These are phyloP conservation scores for Torrubiellomyces zombiae DNA, from an alignment of 2,329 filamentous ascomycete genomes.

Conservation along the genomic window DNA sequence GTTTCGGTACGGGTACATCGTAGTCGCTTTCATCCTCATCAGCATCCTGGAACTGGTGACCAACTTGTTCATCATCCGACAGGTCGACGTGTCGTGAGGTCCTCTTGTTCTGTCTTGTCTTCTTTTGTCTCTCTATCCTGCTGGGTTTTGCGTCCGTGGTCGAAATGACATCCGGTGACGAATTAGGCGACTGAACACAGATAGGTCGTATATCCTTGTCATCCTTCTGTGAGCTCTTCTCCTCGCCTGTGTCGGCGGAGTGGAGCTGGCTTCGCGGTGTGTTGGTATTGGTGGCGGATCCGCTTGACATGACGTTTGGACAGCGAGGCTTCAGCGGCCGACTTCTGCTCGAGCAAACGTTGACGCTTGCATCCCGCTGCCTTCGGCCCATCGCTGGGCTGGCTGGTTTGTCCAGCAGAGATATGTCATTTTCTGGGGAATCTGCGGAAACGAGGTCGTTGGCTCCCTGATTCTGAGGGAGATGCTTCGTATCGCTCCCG, in stretches of 20 bases:
- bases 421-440: constrained; percentile 8
- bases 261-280: constrained; percentile 13
- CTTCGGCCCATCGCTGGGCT: constrained; percentile 20
- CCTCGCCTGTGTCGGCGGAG: constrained; percentile 10
- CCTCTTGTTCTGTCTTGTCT: too few species aligned
- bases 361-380: constrained; percentile 16
- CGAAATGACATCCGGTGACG: constrained; percentile 7
- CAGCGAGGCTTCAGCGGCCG: constrained; percentile 1
- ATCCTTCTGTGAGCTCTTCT: constrained; percentile 5
- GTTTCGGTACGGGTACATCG: constrained; percentile 3
- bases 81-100: too few species aligned
- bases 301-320: constrained; percentile 12
- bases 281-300: constrained; percentile 18
- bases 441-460: constrained; percentile 12
- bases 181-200: constrained; percentile 3
- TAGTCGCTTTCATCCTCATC: constrained; percentile 6
- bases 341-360: constrained; percentile 6
- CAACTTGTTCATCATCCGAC: too few species aligned
- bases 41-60: too few species aligned
- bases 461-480: constrained; percentile 6
- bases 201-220: too few species aligned
- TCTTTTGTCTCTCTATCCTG: not conserved
- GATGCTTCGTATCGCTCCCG: too few species aligned
- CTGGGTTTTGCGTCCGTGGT: not conserved
- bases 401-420: constrained; percentile 17